These are phyloP conservation scores for Trypanosoma rangeli DNA, from an alignment of 208 protist species.

Conservation along the genomic window DNA sequence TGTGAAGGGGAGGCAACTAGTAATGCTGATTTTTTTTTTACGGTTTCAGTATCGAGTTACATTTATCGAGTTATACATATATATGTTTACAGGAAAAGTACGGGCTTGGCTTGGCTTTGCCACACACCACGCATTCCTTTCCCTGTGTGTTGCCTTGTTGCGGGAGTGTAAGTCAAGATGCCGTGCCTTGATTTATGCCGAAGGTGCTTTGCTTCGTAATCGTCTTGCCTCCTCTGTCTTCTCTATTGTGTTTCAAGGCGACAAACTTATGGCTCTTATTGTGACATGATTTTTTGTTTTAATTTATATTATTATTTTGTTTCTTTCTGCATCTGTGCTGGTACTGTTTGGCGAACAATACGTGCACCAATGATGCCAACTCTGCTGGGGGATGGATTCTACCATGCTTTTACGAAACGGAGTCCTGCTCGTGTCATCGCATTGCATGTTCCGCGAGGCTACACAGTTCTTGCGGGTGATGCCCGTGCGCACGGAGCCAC, in stretches of 20 bases:
- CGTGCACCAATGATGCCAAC: conserved; percentile 4
- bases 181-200: no score
- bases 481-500: conserved; percentile 32
- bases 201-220: no score
- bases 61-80: neutral
- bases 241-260: no score
- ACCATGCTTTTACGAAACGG: conserved; percentile 33
- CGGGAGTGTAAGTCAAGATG: no score
- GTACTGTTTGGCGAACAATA: neutral
- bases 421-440: conserved; percentile 30
- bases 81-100: neutral
- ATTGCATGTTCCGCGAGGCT: conserved; percentile 33
- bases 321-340: neutral
- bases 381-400: conserved; percentile 16
- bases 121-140: no score
- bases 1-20: no score
- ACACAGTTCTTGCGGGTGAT: conserved; percentile 40
- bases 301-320: neutral
- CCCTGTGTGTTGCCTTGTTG: no score
- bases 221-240: no score
- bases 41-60: neutral
- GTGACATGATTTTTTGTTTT: no score
- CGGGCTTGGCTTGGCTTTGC: no score
- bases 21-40: no score
- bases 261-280: no score